These are phyloP conservation scores for Nitzschia palea DNA, from an alignment of 108 stramenopile genomes.

Conservation along the genomic window DNA sequence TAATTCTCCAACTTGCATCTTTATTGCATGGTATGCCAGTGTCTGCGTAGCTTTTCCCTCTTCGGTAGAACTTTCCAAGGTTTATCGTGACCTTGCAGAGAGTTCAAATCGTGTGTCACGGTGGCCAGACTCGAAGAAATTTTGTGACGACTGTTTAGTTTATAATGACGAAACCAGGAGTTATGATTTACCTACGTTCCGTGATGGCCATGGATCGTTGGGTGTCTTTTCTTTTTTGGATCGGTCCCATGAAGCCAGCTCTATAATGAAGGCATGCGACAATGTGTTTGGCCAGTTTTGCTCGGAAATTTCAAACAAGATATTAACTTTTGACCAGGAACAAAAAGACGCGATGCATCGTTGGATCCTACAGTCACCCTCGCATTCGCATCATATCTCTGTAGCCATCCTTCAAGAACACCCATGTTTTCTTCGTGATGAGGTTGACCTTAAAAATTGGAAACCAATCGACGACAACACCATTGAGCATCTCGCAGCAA, in stretches of 20 bases:
- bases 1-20: too few relatives aligned
- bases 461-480: neutral
- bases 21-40: too few relatives aligned
- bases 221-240: slow-evolving; percentile 13
- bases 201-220: slow-evolving; percentile 14
- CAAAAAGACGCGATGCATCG: neutral
- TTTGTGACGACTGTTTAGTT: slow-evolving; percentile 3
- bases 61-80: neutral
- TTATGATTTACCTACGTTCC: neutral
- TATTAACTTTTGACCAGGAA: neutral
- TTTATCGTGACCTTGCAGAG: slow-evolving; percentile 6
- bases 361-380: slow-evolving; percentile 7
- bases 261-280: neutral
- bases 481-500: neutral
- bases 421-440: neutral
- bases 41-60: neutral
- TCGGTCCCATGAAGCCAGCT: neutral
- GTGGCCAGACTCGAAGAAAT: slow-evolving; percentile 13
- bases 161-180: neutral
- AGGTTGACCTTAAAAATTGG: neutral
- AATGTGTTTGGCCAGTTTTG: slow-evolving; percentile 6
- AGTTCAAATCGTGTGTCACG: neutral
- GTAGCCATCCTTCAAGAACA: slow-evolving; percentile 18
- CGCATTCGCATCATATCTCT: slow-evolving; percentile 8
- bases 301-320: neutral